A percentile compares a stretch with the other conserved stretches of the same genome.
These are phyloP conservation scores for Ambrosiella cleistominuta DNA, from an alignment of 2,329 filamentous ascomycete genomes.

Conservation along the genomic window DNA sequence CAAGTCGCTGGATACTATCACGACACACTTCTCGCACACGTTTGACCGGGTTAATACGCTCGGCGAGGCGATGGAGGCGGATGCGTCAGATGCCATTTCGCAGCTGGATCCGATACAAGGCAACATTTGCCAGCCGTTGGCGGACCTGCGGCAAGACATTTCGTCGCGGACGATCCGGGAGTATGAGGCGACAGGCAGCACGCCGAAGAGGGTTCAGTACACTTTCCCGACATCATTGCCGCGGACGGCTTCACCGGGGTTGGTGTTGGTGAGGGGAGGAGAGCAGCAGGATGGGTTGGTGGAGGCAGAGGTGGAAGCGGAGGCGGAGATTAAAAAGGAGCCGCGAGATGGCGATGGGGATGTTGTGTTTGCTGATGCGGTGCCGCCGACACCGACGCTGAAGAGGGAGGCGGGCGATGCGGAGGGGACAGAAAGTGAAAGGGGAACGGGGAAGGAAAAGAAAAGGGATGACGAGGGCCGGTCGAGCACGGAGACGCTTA, in stretches of 20 bases:
- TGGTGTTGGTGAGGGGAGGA: constrained; percentile 22
- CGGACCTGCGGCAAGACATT: constrained; percentile 53
- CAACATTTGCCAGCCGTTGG: constrained; percentile 50
- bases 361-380: constrained; percentile 26
- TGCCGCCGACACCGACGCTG: constrained; percentile 7
- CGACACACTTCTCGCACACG: constrained; percentile 50
- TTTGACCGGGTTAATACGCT: constrained; percentile 51
- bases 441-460: no score
- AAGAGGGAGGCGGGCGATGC: not conserved
- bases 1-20: constrained; percentile 51
- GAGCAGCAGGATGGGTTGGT: constrained; percentile 14
- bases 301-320: constrained; percentile 7
- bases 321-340: constrained; percentile 15
- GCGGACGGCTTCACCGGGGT: constrained; percentile 40
- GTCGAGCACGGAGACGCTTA: constrained; percentile 23
- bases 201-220: constrained; percentile 67
- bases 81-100: constrained; percentile 39
- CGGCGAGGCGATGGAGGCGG: constrained; percentile 47
- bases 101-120: constrained; percentile 42
- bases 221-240: constrained; percentile 65
- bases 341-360: constrained; percentile 17
- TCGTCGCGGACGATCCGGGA: constrained; percentile 49
- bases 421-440: not conserved
- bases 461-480: no score
- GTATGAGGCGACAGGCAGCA: constrained; percentile 71